Evolutionary conservation across 352 stramenopile genomes (phyloP).

Genomic region (Pseudoperonospora humuli): DNA sequence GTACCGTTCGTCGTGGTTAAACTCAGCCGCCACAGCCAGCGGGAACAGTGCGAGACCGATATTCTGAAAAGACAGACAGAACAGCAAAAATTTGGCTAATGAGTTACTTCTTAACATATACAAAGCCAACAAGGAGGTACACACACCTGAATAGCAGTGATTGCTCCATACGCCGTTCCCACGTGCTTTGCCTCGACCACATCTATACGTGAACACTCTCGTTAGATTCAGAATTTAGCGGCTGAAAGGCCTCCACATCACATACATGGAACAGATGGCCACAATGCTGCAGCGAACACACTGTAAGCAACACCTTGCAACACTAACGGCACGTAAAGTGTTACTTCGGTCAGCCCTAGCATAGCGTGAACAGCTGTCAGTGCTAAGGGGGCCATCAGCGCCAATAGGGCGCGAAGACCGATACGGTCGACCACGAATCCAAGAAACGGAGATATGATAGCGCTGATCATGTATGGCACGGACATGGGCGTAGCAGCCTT

Average conservation of each 20-base stretch:
- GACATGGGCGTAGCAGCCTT: conserved; percentile 85
- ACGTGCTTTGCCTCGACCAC: conserved; percentile 84
- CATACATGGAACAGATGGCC: conserved; percentile 83
- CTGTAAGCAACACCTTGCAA: conserved; percentile 89
- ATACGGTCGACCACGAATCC: conserved; percentile 88
- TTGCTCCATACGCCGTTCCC: conserved; percentile 89
- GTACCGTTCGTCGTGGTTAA: conserved; percentile 62
- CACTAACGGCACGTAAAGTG: conserved; percentile 79
- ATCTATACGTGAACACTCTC: conserved; percentile 27
- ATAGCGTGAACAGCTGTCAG: conserved; percentile 83
- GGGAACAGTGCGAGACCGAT: conserved; percentile 76
- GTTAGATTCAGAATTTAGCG: conserved; percentile 1
- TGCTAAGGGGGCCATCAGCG: conserved; percentile 60
- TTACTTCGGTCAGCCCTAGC: conserved; percentile 66
- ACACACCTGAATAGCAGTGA: conserved; percentile 88
- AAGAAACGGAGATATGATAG: conserved; percentile 82
- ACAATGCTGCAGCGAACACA: conserved; percentile 88
- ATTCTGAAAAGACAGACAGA: conserved; percentile 42
- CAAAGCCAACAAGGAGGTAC: not conserved
- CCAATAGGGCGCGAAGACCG: conserved; percentile 76
- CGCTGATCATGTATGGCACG: conserved; percentile 90
- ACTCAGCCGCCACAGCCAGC: conserved; percentile 63
- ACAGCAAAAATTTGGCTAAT: conserved; percentile 1
- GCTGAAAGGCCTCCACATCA: not conserved
- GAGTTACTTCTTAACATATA: conserved; percentile 1